A percentile compares a stretch with the other conserved stretches of the same genome.
Conservation (phyloP, 805 yeast genomes). For the Cyberlindnera mississippiensis region DNA sequence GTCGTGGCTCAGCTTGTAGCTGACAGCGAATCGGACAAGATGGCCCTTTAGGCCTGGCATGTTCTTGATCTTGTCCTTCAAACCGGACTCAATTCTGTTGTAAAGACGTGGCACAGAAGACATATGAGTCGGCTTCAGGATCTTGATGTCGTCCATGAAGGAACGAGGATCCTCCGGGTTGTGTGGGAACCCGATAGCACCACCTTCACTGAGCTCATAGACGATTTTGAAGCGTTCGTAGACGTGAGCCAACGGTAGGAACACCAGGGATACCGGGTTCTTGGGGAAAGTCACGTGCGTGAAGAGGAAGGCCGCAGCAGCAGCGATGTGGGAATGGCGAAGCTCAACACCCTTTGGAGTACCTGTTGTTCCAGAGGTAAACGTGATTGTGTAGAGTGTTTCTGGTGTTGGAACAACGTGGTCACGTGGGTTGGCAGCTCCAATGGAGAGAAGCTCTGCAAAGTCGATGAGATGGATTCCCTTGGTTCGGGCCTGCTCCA, state of each 20-base stretch:
- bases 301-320: slow-evolving; percentile 44
- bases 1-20: slow-evolving; percentile 39
- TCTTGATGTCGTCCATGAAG: slow-evolving; percentile 54
- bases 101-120: slow-evolving; percentile 62
- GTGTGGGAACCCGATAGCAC: slow-evolving; percentile 51
- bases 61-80: slow-evolving; percentile 44
- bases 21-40: slow-evolving; percentile 37
- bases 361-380: slow-evolving; percentile 77
- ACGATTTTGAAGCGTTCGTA: slow-evolving; percentile 46
- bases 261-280: slow-evolving; percentile 33
- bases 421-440: slow-evolving; percentile 39
- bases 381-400: slow-evolving; percentile 56
- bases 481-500: slow-evolving; percentile 29
- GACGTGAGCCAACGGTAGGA: slow-evolving; percentile 58
- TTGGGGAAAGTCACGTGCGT: slow-evolving; percentile 31
- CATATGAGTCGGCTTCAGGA: slow-evolving; percentile 49
- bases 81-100: slow-evolving; percentile 57
- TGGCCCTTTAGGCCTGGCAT: slow-evolving; percentile 44
- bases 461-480: slow-evolving; percentile 33
- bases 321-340: slow-evolving; percentile 47
- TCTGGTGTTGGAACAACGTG: slow-evolving; percentile 47
- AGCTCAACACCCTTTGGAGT: slow-evolving; percentile 67
- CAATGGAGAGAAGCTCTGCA: slow-evolving; percentile 36
- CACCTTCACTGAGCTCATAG: slow-evolving; percentile 44
- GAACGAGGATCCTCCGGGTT: slow-evolving; percentile 47